Conservation (phyloP, 2,329 filamentous ascomycete species). For the Colletotrichum phormii region DNA sequence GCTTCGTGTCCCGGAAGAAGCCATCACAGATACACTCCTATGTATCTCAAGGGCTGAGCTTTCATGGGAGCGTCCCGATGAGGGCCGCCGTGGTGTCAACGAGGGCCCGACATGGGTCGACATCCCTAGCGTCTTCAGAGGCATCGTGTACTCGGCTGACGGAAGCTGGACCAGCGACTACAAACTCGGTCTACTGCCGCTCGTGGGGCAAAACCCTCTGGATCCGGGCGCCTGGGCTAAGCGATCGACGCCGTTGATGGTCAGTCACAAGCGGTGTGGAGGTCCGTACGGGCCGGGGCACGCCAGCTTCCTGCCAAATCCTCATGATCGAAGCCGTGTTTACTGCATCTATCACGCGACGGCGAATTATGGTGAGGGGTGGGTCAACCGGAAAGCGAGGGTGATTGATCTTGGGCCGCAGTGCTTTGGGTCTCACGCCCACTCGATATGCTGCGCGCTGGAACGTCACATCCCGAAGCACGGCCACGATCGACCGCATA, state of each 20-base stretch:
- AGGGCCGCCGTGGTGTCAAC: constrained; percentile 61
- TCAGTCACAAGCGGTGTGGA: constrained; percentile 54
- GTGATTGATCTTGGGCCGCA: constrained; percentile 35
- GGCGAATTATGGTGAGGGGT: constrained; percentile 45
- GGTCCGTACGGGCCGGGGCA: constrained; percentile 69
- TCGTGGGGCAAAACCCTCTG: constrained; percentile 62
- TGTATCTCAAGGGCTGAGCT: constrained; percentile 64
- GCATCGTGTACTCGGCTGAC: constrained; percentile 64
- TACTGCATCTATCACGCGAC: constrained; percentile 70
- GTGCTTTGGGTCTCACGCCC: constrained; percentile 34
- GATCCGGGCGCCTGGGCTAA: constrained; percentile 61
- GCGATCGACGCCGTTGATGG: constrained; percentile 60
- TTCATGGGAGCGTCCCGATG: constrained; percentile 58
- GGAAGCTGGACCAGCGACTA: constrained; percentile 69
- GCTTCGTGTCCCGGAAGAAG: constrained; percentile 51
- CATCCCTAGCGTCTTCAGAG: constrained; percentile 60
- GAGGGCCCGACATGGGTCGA: constrained; percentile 67
- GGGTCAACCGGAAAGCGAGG: constrained; percentile 39
- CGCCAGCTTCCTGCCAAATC: constrained; percentile 69
- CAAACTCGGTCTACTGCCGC: constrained; percentile 64
- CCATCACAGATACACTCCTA: constrained; percentile 54
- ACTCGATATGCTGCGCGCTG: constrained; percentile 36
- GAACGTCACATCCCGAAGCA: constrained; percentile 28
- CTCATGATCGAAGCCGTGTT: constrained; percentile 61
- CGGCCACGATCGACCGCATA: not conserved